Conservation (phyloP, 139 green algal genomes). For the Pleodorina starrii region DNA sequence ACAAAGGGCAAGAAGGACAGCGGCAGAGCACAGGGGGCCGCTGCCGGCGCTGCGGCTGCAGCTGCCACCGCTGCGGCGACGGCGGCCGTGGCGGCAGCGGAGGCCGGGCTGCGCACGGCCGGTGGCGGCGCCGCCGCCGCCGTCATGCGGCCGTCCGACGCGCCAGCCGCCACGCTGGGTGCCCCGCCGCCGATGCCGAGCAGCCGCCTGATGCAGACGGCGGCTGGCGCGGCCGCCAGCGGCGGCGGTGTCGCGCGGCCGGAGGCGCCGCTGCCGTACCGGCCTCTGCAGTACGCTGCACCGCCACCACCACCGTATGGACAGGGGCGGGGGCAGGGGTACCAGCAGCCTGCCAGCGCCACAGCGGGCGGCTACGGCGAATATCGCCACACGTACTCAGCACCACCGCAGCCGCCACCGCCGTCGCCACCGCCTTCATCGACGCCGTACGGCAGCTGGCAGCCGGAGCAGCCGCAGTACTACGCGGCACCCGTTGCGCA, state of each 20-base stretch:
- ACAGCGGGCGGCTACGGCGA: background rate
- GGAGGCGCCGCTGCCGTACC: background rate
- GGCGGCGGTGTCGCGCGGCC: background rate
- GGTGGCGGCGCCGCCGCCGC: background rate
- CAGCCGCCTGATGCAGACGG: background rate
- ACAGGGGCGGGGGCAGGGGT: background rate
- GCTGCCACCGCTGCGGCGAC: background rate
- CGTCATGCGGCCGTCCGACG: background rate
- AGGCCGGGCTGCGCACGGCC: too few relatives aligned
- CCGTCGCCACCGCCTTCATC: background rate
- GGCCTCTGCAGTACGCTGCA: background rate
- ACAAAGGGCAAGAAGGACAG: background rate
- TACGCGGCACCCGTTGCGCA: background rate
- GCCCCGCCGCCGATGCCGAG: conserved; percentile 30
- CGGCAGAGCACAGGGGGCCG: too few relatives aligned
- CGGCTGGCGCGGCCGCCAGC: background rate
- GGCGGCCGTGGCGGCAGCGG: background rate
- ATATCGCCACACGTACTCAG: background rate
- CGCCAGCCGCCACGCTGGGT: background rate
- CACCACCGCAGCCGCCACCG: background rate
- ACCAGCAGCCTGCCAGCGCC: background rate
- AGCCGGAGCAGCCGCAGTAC: background rate
- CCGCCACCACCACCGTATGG: background rate
- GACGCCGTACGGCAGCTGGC: background rate
- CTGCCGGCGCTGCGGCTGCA: background rate